These are phyloP conservation scores for Talaromyces sp. DNA, from an alignment of 2,329 filamentous ascomycete species.

Conservation along the genomic window DNA sequence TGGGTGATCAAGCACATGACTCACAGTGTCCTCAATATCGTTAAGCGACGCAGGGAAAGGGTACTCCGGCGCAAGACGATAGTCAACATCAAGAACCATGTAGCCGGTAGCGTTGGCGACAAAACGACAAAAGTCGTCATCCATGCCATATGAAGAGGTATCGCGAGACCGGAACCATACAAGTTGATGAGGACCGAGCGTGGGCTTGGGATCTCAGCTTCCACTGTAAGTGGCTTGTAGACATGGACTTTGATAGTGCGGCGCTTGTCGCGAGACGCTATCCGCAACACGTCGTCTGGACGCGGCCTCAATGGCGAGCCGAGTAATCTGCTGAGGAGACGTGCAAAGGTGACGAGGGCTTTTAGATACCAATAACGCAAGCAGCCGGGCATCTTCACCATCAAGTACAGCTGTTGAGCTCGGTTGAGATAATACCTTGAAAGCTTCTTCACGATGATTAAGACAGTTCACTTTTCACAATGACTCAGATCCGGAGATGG, in stretches of 20 bases:
- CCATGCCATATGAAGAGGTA: slow-evolving; percentile 29
- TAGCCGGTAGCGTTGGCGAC: slow-evolving; percentile 24
- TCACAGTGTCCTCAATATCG: slow-evolving; percentile 34
- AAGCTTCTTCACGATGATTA: neutral
- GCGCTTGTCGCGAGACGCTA: slow-evolving; percentile 29
- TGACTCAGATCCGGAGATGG: neutral
- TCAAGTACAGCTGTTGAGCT: neutral
- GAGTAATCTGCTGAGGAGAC: neutral
- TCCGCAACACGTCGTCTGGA: slow-evolving; percentile 29
- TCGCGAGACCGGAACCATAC: slow-evolving; percentile 31
- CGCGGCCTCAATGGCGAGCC: slow-evolving; percentile 15
- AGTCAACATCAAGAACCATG: slow-evolving; percentile 36
- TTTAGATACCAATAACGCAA: slow-evolving; percentile 11
- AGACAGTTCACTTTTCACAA: neutral
- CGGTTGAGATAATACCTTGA: neutral
- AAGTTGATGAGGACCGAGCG: slow-evolving; percentile 30
- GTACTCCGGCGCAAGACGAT: slow-evolving; percentile 38
- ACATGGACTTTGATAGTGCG: slow-evolving; percentile 28
- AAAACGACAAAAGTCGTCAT: slow-evolving; percentile 28
- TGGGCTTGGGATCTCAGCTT: slow-evolving; percentile 7
- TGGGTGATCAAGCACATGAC: slow-evolving; percentile 30
- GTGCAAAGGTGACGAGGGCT: slow-evolving; percentile 8
- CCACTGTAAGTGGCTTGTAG: slow-evolving; percentile 20
- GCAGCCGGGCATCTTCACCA: neutral
- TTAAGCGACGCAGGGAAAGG: slow-evolving; percentile 38